These are phyloP conservation scores for Aspergillus amoenus DNA, from an alignment of 2,329 filamentous ascomycete species.

Conservation along the genomic window DNA sequence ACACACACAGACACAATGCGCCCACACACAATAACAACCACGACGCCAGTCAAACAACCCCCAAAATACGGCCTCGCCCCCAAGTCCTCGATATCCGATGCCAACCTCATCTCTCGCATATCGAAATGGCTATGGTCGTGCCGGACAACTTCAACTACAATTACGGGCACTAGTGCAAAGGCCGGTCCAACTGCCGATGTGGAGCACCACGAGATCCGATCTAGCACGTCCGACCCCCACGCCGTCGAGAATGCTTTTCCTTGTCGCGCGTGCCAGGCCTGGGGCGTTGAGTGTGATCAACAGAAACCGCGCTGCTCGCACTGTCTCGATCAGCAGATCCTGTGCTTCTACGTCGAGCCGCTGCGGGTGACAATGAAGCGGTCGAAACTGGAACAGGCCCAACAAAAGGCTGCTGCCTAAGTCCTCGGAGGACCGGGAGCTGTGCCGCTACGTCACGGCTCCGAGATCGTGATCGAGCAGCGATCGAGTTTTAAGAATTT, in stretches of 20 bases:
- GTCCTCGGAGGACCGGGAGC: too few relatives aligned
- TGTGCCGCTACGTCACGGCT: not conserved
- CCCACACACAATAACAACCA: constrained; percentile 5
- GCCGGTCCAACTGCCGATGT: not conserved
- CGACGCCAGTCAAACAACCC: not conserved
- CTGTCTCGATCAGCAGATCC: constrained; percentile 31
- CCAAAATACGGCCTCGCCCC: constrained; percentile 2
- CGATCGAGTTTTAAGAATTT: not conserved
- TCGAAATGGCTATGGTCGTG: constrained; percentile 20
- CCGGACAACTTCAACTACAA: not conserved
- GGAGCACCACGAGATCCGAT: not conserved
- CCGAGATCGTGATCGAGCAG: not conserved
- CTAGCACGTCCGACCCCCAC: not conserved
- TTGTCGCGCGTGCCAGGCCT: constrained; percentile 31
- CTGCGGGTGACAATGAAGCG: constrained; percentile 19
- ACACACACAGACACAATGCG: not conserved
- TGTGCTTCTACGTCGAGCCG: constrained; percentile 36
- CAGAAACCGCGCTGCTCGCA: constrained; percentile 30
- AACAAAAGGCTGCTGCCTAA: not conserved
- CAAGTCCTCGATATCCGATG: not conserved
- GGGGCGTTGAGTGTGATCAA: constrained; percentile 28
- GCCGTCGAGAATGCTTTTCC: constrained; percentile 4
- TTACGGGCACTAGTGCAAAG: not conserved
- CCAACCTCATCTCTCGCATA: constrained; percentile 13
- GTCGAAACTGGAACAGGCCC: constrained; percentile 5